Percentiles rank a stretch among this genome's conserved stretches.
phyloP scores from a whole-genome alignment of 495 filamentous ascomycete species.

The Tetracladium marchalianum region DNA sequence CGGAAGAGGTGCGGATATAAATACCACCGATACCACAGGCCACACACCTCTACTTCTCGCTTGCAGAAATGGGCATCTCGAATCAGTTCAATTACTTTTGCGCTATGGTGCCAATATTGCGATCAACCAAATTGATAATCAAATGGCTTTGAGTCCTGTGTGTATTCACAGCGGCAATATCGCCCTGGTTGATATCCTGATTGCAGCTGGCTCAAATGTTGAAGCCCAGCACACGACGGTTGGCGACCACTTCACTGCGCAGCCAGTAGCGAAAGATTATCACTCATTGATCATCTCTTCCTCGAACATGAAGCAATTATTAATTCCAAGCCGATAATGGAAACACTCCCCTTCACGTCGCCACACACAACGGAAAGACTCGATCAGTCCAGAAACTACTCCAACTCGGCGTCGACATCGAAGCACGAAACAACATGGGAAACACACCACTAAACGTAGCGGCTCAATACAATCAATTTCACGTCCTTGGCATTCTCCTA shows the following conservation, averaged over 20 bases:
- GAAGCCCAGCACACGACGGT: neutral
- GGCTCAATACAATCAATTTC: neutral
- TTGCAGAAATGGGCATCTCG: neutral
- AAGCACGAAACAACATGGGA: neutral
- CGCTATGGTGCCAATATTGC: neutral
- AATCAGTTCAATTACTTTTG: neutral
- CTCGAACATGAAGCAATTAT: neutral
- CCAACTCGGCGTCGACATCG: slow-evolving; percentile 1
- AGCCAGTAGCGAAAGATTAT: neutral
- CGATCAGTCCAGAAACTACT: slow-evolving; percentile 2
- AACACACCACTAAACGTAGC: neutral
- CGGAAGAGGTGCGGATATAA: neutral
- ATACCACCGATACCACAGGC: neutral
- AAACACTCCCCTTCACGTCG: neutral
- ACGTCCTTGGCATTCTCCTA: neutral
- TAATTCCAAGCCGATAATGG: neutral
- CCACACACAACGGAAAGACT: neutral
- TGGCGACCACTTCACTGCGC: neutral
- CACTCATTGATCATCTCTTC: neutral
- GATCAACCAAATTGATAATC: too few species aligned
- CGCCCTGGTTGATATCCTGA: too few species aligned
- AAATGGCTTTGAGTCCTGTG: too few species aligned
- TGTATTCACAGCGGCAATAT: too few species aligned
- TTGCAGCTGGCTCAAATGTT: too few species aligned
- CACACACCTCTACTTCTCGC: neutral